Percentiles rank a stretch among this genome's conserved stretches.
Evolutionary conservation across 495 filamentous ascomycete genomes (phyloP).

Genomic region (Chaetomium fimeti): DNA sequence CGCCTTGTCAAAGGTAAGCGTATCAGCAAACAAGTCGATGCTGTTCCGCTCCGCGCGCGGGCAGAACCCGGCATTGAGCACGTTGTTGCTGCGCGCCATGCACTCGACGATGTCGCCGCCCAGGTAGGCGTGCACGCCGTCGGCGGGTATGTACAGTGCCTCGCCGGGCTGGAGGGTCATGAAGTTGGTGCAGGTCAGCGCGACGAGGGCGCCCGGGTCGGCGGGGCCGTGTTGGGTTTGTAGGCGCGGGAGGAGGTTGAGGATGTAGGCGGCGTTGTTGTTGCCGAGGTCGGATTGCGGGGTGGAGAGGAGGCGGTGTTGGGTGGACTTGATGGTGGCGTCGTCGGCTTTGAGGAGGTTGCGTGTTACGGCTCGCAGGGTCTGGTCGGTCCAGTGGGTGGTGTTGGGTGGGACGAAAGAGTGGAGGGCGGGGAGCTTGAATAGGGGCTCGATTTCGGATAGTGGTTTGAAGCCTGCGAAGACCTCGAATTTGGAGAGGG

Average conservation of each 20-base stretch:
- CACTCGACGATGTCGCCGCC: slow-evolving; percentile 80
- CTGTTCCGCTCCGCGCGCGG: slow-evolving; percentile 61
- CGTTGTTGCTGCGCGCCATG: slow-evolving; percentile 81
- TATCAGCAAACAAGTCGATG: slow-evolving; percentile 59
- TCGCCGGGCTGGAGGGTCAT: slow-evolving; percentile 63
- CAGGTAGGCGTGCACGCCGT: slow-evolving; percentile 77
- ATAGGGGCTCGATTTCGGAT: slow-evolving; percentile 57
- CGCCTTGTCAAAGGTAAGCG: slow-evolving; percentile 61
- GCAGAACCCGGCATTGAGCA: slow-evolving; percentile 74
- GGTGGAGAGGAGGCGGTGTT: slow-evolving; percentile 50
- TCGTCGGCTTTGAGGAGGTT: slow-evolving; percentile 56
- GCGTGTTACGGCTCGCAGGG: slow-evolving; percentile 59
- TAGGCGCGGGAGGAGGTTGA: slow-evolving; percentile 62
- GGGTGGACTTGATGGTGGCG: slow-evolving; percentile 49
- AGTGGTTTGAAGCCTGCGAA: slow-evolving; percentile 76
- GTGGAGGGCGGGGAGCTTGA: slow-evolving; percentile 48
- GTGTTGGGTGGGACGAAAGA: slow-evolving; percentile 50
- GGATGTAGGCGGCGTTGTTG: slow-evolving; percentile 56
- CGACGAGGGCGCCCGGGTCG: slow-evolving; percentile 63
- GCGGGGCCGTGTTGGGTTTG: slow-evolving; percentile 60
- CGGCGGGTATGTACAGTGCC: slow-evolving; percentile 70
- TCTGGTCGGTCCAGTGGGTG: slow-evolving; percentile 56
- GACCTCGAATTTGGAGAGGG: slow-evolving; percentile 72
- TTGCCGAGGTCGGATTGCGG: slow-evolving; percentile 41
- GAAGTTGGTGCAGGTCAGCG: slow-evolving; percentile 72